Evolutionary conservation across 2,329 filamentous ascomycete genomes (phyloP).

Genomic region (Phialophora verrucosa): DNA sequence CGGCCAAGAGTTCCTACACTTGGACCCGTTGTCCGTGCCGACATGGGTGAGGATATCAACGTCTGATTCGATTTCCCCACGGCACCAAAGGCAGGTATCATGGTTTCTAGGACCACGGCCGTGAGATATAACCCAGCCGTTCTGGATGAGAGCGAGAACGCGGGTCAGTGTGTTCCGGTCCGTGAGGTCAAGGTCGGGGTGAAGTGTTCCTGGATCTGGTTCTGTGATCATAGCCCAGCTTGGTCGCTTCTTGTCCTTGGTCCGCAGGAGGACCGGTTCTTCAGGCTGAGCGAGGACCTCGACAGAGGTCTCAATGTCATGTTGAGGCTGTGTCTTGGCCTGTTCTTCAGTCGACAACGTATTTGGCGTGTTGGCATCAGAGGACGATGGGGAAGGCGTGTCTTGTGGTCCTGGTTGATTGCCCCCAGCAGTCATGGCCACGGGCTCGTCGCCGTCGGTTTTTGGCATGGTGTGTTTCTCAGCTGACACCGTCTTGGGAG

Average conservation of each 20-base stretch:
- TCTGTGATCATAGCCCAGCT: constrained; percentile 2
- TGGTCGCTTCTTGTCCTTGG: background rate
- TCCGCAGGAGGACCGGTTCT: background rate
- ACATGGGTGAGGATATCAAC: constrained; percentile 29
- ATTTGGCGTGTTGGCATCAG: constrained; percentile 5
- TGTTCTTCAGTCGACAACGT: constrained; percentile 9
- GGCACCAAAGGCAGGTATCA: constrained; percentile 28
- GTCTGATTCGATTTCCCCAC: constrained; percentile 20
- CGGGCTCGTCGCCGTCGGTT: background rate
- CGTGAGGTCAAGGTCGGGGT: constrained; percentile 24
- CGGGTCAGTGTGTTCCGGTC: constrained; percentile 20
- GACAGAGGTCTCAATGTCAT: background rate
- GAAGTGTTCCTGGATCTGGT: constrained; percentile 9
- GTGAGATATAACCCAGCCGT: constrained; percentile 21
- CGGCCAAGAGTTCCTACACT: constrained; percentile 31
- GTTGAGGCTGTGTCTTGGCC: background rate
- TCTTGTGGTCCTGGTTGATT: background rate
- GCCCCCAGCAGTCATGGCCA: background rate
- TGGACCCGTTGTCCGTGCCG: constrained; percentile 5
- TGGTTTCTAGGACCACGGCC: constrained; percentile 30
- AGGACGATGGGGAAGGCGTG: background rate
- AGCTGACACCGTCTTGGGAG: background rate
- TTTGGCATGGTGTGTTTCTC: background rate
- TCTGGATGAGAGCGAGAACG: constrained; percentile 20
- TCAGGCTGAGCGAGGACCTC: background rate